Base-by-base conservation (phyloP, 352 stramenopile genomes). In the Sclerospora graminicola region DNA sequence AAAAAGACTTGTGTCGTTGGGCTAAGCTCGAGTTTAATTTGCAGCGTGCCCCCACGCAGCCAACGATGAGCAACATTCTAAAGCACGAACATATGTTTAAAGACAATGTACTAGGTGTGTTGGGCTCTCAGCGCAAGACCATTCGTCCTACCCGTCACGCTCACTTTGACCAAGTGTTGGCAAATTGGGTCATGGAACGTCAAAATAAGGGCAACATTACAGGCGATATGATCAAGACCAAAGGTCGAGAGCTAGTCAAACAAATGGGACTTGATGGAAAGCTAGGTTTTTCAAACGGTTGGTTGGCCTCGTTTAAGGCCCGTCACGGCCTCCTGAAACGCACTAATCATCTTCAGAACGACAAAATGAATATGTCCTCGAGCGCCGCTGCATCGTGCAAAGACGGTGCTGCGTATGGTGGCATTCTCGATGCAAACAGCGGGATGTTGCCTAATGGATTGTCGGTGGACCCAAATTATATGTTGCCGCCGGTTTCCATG, bases 1-100 rank as follows among this genome's bases (percentile, higher is more conserved):
- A 92, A 55, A 89, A 92, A 56, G 80, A 92, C 48, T 41, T 92
- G 29, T 89, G 77, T 40, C 77, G 80, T 42, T 92, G 80, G 80
- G 80, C 80, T 39, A 92, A 89, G 69, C 76, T 89, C 53, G 77
- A 92, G 72, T 92, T 92, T 46, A 85, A 87, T 49, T 63, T 92
- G 14, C 68, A 79, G 40, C 84, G 85, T 40, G 77, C 70, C 19
- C 80, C 80, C 26, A 92, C 77, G 59, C 78, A 86, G 54, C 70
- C 70, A 9, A 85, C 76, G 9, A 85, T 85, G 70, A 76, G 54
- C 59, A 89, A 84, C 52, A 89, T 92, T 50, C 73, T 92, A 48
- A 92, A 92, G 60, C 68, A 89, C 62, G 75, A 89, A 46, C 76
- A 91, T 49, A 32, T 87, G 51, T 91, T 89, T 60, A 85, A 85